Conservation (phyloP, 257 asterid genomes). For the Primulina huaijiensis region DNA sequence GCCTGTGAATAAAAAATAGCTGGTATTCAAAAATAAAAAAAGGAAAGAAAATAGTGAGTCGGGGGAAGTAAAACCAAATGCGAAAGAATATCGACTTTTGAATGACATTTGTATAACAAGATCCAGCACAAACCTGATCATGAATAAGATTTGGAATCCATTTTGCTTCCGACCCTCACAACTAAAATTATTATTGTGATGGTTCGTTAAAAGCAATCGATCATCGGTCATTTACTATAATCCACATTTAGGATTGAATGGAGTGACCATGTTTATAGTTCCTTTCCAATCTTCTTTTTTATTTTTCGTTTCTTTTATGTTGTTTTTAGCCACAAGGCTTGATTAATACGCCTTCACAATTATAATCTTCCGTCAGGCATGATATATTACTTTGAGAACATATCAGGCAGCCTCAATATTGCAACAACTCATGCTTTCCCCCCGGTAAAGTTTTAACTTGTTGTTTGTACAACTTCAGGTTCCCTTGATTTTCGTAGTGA, state of each 20-base stretch:
- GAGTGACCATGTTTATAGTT: neutral
- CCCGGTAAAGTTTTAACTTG: conserved; percentile 11
- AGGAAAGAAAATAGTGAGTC: no score
- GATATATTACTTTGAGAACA: neutral
- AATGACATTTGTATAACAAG: no score
- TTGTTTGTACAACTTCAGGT: conserved; percentile 33
- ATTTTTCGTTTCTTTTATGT: neutral
- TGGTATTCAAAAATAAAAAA: no score
- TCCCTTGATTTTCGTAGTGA: conserved; percentile 38
- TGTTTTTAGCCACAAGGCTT: neutral
- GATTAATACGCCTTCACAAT: neutral
- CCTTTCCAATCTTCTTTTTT: neutral
- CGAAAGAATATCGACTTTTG: no score
- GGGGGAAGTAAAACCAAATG: no score
- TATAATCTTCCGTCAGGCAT: neutral
- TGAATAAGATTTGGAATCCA: no score
- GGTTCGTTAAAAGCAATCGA: neutral
- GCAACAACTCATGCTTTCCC: neutral
- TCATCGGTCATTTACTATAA: neutral
- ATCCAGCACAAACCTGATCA: no score
- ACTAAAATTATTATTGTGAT: no score
- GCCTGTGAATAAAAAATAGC: no score
- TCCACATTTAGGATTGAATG: neutral
- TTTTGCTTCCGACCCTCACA: no score
- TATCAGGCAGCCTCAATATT: neutral